A percentile compares a stretch with the other conserved stretches of the same genome.
phyloP scores from a whole-genome alignment of 495 filamentous ascomycete genomes.

The Aspergillus hancockii region DNA sequence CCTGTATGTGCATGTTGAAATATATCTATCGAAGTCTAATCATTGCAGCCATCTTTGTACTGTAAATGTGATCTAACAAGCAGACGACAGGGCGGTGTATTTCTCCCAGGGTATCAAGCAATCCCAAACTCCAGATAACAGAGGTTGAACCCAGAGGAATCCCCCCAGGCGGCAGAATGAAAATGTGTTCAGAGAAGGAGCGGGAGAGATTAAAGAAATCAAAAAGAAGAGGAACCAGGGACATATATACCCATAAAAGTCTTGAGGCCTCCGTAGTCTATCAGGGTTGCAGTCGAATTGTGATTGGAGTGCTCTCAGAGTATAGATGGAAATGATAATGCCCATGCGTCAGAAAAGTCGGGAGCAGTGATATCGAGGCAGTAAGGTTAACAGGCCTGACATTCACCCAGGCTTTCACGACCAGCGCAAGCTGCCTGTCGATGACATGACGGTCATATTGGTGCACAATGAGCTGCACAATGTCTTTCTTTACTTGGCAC shows the following conservation, averaged over 20 bases:
- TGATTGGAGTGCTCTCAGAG: not conserved
- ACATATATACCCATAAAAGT: not conserved
- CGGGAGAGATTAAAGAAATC: not conserved
- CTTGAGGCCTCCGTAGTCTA: not conserved
- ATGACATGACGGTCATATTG: not conserved
- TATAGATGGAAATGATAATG: not conserved
- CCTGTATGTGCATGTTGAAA: conserved; percentile 9
- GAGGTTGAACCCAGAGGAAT: not conserved
- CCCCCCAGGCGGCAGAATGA: not conserved
- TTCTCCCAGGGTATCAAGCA: conserved; percentile 31
- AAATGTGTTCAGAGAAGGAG: conserved; percentile 4
- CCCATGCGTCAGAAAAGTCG: not conserved
- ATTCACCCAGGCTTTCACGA: conserved; percentile 6
- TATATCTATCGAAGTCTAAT: conserved; percentile 22
- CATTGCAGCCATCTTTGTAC: conserved; percentile 10
- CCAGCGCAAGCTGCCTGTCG: conserved; percentile 7
- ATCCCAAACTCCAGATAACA: conserved; percentile 26
- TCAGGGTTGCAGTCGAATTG: not conserved
- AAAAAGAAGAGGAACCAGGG: conserved; percentile 1
- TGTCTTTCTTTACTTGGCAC: conserved; percentile 40
- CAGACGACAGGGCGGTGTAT: conserved; percentile 21
- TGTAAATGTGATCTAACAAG: conserved; percentile 13
- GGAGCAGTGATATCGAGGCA: not conserved
- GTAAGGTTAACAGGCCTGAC: conserved; percentile 1
- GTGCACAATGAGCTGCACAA: not conserved